Evolutionary conservation across 352 stramenopile species (phyloP), one percentile per base, ranked within the genome.

Genomic region (Globisporangium viniferum): DNA sequence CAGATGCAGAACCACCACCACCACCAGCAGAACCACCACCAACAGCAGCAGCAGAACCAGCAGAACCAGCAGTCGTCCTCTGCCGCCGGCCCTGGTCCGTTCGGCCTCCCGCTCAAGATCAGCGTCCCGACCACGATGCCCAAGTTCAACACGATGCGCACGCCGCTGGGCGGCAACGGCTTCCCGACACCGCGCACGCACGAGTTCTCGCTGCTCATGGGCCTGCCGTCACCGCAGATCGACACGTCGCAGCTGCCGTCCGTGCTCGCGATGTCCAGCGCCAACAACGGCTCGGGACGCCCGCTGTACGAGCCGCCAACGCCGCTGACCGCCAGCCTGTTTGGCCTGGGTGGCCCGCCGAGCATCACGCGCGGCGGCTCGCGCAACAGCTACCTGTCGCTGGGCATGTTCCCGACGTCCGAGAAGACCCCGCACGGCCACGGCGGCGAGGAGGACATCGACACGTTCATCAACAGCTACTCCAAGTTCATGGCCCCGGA

Each of bases 391-490:
- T 90, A 82, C 71, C 41, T 90, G 51, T 87, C 82, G 27, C 72
- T 89, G 2, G 79, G 80, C 2, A 71, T 89, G 0, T 91, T 89
- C 70, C 77, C 81, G 0, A 78, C 71, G 20, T 59, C 65, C 24
- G 72, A 80, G 18, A 75, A 81, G 62, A 70, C 79, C 3, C 36
- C 36, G 7, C 63, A 68, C 63, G 33, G 73, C 31, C 44, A 64
- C 20, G 75, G 74, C 24, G 72, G 74, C 15, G 81, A 89, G 6
- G 82, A 84, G 69, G 74, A 81, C 58, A 55, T 84, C 20, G 73
- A 89, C 48, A 67, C 80, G 24, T 87, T 91, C 65, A 88, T 91
- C 76, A 90, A 77, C 71, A 82, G 78, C 74, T 91, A 90, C 76
- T 82, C 81, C 39, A 90, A 90, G 69, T 82, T 90, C 69, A 87